Conservation (phyloP, 768 basidiomycete genomes). For the Chalciporus piperatus region DNA sequence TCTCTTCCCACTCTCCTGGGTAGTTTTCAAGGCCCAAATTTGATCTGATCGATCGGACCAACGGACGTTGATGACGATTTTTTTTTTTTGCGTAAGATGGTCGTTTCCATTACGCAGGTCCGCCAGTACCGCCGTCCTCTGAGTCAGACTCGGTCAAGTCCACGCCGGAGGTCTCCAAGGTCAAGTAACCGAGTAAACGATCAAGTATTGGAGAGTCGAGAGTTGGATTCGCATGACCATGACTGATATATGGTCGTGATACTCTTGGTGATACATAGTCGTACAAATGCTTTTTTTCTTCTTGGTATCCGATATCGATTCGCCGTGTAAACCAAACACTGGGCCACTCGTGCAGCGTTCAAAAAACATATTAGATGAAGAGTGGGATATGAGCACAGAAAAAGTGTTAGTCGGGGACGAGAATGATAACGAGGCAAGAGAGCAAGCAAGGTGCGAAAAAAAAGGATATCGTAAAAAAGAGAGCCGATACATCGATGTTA, state of each 20-base stretch:
- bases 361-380: constrained; percentile 4
- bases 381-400: constrained; percentile 11
- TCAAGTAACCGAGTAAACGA: constrained; percentile 9
- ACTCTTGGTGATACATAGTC: too few species aligned
- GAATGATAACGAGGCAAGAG: constrained; percentile 3
- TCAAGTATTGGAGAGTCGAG: too few species aligned
- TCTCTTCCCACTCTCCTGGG: too few species aligned
- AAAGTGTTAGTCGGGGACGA: constrained; percentile 2
- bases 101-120: constrained; percentile 42
- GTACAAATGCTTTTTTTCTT: background rate
- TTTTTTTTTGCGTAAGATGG: constrained; percentile 34
- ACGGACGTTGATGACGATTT: background rate
- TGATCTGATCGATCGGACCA: too few species aligned
- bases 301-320: background rate
- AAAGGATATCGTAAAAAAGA: background rate
- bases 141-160: constrained; percentile 7
- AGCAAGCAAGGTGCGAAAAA: constrained; percentile 1
- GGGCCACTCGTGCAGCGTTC: background rate
- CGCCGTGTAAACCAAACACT: background rate
- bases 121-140: constrained; percentile 31
- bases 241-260: too few species aligned
- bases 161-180: constrained; percentile 3
- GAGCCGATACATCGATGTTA: background rate
- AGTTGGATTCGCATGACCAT: too few species aligned
- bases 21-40: too few species aligned